phyloP scores from a whole-genome alignment of 2,329 filamentous ascomycete genomes.

The Neopestalotiopsis sp. region DNA sequence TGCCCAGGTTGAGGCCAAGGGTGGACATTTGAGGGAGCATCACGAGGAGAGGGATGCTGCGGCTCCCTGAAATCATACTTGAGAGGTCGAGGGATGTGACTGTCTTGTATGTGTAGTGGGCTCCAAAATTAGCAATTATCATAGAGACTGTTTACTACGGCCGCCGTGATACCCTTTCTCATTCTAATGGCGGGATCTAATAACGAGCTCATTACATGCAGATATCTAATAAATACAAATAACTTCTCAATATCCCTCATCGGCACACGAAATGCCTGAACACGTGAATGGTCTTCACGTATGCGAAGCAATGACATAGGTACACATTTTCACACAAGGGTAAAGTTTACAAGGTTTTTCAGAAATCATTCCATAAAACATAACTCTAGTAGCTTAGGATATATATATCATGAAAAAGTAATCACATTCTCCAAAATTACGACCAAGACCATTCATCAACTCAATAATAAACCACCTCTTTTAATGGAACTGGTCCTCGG shows the following conservation, averaged over 20 bases:
- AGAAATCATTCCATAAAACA: not conserved
- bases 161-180: too few species aligned
- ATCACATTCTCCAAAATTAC: not conserved
- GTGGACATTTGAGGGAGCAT: conserved; percentile 15
- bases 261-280: too few species aligned
- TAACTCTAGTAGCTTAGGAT: not conserved
- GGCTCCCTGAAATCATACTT: not conserved
- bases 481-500: conserved; percentile 91
- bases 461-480: not conserved
- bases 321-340: not conserved
- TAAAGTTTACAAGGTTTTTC: not conserved
- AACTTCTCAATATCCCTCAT: too few species aligned
- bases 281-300: not conserved
- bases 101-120: not conserved
- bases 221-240: too few species aligned
- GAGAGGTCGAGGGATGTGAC: not conserved
- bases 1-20: conserved; percentile 61
- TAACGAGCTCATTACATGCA: too few species aligned
- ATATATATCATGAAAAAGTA: not conserved
- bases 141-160: not conserved
- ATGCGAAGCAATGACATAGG: not conserved
- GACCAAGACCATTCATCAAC: not conserved
- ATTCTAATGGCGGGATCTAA: too few species aligned
- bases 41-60: conserved; percentile 11
- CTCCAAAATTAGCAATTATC: not conserved